Evolutionary conservation across 139 green algal genomes (phyloP).

Genomic region (Deuterostichococcus epilithicus): DNA sequence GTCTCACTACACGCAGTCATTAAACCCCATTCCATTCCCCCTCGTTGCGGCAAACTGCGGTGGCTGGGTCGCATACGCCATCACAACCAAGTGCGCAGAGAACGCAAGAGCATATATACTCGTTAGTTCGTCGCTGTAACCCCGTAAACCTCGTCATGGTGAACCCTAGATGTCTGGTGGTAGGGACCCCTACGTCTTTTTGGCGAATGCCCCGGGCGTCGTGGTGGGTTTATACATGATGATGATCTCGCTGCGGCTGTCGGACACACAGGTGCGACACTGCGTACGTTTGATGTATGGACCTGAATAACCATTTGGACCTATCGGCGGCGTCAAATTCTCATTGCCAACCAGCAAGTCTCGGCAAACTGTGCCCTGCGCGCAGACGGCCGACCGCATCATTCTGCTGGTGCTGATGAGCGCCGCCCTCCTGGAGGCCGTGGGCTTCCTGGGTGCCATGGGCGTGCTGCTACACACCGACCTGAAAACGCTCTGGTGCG

Average conservation of each 20-base stretch:
- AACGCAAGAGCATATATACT: no score
- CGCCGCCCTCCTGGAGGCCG: slow-evolving; percentile 25
- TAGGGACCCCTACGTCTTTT: slow-evolving; percentile 37
- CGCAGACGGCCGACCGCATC: slow-evolving; percentile 34
- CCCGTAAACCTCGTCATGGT: slow-evolving; percentile 1
- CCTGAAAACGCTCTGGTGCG: slow-evolving; percentile 25
- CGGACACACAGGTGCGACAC: slow-evolving; percentile 36
- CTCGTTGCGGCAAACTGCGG: slow-evolving; percentile 50
- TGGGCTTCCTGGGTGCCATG: slow-evolving; percentile 30
- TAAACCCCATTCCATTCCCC: slow-evolving; percentile 64
- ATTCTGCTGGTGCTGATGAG: slow-evolving; percentile 44
- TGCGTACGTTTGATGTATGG: no score
- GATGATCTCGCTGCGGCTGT: slow-evolving; percentile 40
- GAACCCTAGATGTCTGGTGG: no score
- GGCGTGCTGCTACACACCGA: slow-evolving; percentile 9
- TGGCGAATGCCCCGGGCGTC: slow-evolving; percentile 42
- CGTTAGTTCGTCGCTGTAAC: neutral
- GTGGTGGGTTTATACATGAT: slow-evolving; percentile 43
- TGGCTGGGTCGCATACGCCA: slow-evolving; percentile 51
- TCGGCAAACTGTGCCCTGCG: neutral
- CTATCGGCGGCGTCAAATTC: no score
- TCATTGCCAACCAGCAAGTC: no score
- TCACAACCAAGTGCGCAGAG: slow-evolving; percentile 14
- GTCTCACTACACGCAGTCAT: slow-evolving; percentile 45
- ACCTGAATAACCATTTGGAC: no score